Evolutionary conservation across 495 filamentous ascomycete species (phyloP).

Genomic region (Xylona heveae): DNA sequence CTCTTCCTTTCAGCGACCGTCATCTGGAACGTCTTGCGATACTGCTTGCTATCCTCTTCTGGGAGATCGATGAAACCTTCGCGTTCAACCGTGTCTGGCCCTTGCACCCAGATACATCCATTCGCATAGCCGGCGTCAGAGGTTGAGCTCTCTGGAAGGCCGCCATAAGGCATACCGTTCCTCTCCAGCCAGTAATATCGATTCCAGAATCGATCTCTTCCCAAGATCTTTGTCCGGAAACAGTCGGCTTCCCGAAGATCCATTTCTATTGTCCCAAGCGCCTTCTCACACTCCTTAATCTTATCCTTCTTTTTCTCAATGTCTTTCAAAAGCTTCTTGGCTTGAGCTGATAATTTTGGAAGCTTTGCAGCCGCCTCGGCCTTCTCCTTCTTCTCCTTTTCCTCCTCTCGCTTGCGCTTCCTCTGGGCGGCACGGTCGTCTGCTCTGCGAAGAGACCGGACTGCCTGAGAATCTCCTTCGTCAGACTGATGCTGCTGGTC

Average conservation of each 20-base stretch:
- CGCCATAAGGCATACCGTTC: constrained; percentile 91
- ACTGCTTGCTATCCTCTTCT: constrained; percentile 40
- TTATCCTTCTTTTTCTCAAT: constrained; percentile 67
- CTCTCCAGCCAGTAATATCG: constrained; percentile 98
- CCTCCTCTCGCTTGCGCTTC: constrained; percentile 65
- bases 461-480: constrained; percentile 34
- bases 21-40: constrained; percentile 43
- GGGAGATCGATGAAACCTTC: constrained; percentile 64
- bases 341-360: constrained; percentile 66
- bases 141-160: constrained; percentile 73
- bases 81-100: constrained; percentile 74
- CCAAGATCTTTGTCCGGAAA: constrained; percentile 68
- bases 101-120: constrained; percentile 88
- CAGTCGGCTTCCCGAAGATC: constrained; percentile 87
- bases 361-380: constrained; percentile 63
- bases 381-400: constrained; percentile 59
- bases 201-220: constrained; percentile 92
- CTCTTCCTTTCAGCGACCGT: constrained; percentile 72
- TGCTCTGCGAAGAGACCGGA: constrained; percentile 57
- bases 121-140: constrained; percentile 77
- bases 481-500: constrained; percentile 40
- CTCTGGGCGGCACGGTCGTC: constrained; percentile 55
- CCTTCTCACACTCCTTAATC: constrained; percentile 59
- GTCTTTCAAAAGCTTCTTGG: constrained; percentile 65
- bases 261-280: constrained; percentile 68